phyloP scores from a whole-genome alignment of 192 early-diverging fungal species.

The Fimicolochytrium jonesii region DNA sequence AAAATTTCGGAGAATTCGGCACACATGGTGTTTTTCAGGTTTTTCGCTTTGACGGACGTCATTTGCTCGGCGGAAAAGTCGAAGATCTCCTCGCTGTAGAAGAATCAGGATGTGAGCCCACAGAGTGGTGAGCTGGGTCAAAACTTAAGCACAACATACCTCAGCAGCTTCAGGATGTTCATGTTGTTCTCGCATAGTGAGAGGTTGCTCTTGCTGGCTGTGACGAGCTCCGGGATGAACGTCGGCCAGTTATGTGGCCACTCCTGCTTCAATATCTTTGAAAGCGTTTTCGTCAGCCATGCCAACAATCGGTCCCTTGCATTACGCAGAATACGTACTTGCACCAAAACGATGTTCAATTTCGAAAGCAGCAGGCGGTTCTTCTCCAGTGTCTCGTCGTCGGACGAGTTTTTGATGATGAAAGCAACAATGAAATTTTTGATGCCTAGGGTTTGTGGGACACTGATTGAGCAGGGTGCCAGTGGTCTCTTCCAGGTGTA shows the following conservation, averaged over 20 bases:
- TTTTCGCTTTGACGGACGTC: slow-evolving; percentile 92
- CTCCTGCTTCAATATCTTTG: slow-evolving; percentile 96
- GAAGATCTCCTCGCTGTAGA: slow-evolving; percentile 92
- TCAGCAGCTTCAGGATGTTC: slow-evolving; percentile 95
- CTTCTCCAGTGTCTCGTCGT: slow-evolving; percentile 70
- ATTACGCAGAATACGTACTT: slow-evolving; percentile 56
- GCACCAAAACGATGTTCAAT: slow-evolving; percentile 95
- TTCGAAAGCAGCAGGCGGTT: slow-evolving; percentile 83
- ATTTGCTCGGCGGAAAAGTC: slow-evolving; percentile 98
- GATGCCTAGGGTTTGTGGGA: slow-evolving; percentile 60
- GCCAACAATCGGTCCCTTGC: background rate
- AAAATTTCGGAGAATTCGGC: slow-evolving; percentile 94
- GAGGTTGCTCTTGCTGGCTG: slow-evolving; percentile 87
- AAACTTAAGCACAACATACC: slow-evolving; percentile 43
- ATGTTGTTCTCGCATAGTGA: slow-evolving; percentile 99
- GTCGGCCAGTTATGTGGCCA: slow-evolving; percentile 99
- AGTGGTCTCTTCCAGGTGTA: background rate
- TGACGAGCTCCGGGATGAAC: slow-evolving; percentile 97
- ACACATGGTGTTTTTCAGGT: slow-evolving; percentile 93
- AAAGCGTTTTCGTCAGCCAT: background rate
- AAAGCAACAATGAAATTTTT: slow-evolving; percentile 91
- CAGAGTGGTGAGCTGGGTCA: background rate
- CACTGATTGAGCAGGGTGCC: background rate
- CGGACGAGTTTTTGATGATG: slow-evolving; percentile 87
- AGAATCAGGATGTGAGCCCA: background rate